Base-by-base conservation (phyloP, 352 stramenopile species). In the Elongisporangium anandrum region DNA sequence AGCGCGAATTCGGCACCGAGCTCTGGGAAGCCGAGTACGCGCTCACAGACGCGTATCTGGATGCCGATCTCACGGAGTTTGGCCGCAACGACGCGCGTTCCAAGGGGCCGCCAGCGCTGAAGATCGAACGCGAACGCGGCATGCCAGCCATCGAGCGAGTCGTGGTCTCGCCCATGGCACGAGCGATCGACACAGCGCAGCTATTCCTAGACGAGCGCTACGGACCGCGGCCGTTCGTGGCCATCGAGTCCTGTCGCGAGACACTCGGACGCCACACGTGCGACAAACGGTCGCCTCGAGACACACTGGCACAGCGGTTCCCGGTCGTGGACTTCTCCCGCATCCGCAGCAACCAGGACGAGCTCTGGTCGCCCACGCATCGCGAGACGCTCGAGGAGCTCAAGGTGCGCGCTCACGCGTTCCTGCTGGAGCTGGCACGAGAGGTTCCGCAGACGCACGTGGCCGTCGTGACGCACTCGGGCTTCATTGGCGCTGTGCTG, bases 171-270 rank as follows among this genome's bases (percentile, higher is more conserved):
- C 79, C 81, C 26, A 65, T 94, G 23, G 81, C 75, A 9, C 76
- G 83, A 20, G 72, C 80, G 15, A 89, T 92, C 51, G 75, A 89
- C 65, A 92, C 80, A 2, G 82, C 79, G 13, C 68, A 88, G 65
- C 56, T 76, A 48, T 88, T 93, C 53, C 87, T 91, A 59, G 22
- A 66, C 0, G 50, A 70, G 16, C 29, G 29, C 29, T 41, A 15
- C 29, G 29, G 29, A 15, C 29, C 29, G 29, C 29, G 29, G 29
- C 75, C 72, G 16, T 83, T 88, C 38, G 73, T 82, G 16, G 72
- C 73, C 21, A 75, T 90, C n/a, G 83, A 92, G 61, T 60, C 72
- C 29, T 87, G 79, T 20, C 75, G 80, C 3, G 83, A 93, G 63
- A 81, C 71, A 19, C 64, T 90, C 8, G 79, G 79, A 10, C 72